These are phyloP conservation scores for Sphagnum fallax DNA, from an alignment of 228 moss, liverwort and hornwort genomes.

Conservation along the genomic window DNA sequence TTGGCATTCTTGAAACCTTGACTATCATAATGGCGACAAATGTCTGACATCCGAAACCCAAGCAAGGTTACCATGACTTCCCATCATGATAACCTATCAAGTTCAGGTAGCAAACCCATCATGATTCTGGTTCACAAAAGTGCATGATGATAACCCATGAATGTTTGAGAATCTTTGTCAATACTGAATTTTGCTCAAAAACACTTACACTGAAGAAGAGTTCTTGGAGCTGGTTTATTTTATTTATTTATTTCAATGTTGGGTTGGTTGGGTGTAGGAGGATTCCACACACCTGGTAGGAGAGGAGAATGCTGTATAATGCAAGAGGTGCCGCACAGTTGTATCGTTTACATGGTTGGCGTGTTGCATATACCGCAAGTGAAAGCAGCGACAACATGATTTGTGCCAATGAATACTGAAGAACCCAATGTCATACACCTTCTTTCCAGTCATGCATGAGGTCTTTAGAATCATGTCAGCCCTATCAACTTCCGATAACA, in stretches of 20 bases:
- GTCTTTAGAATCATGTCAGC: too few relatives aligned
- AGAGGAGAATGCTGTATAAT: constrained; percentile 58
- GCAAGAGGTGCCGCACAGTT: constrained; percentile 57
- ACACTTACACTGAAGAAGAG: too few relatives aligned
- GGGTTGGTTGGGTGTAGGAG: too few relatives aligned
- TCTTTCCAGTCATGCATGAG: not conserved
- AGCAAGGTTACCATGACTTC: not conserved
- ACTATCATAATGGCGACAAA: constrained; percentile 58
- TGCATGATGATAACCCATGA: too few relatives aligned
- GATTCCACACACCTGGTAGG: constrained; percentile 39
- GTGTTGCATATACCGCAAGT: constrained; percentile 52
- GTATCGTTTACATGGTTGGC: constrained; percentile 42
- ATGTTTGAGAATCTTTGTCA: too few relatives aligned
- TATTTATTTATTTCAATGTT: too few relatives aligned
- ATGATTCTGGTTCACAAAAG: not conserved
- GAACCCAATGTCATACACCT: constrained; percentile 1
- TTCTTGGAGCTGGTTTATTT: too few relatives aligned
- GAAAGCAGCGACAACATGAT: constrained; percentile 49
- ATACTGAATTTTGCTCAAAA: too few relatives aligned
- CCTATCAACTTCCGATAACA: too few relatives aligned
- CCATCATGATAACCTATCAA: not conserved
- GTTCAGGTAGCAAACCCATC: not conserved
- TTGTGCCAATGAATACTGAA: constrained; percentile 53
- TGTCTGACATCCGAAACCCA: constrained; percentile 18
- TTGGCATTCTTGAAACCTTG: constrained; percentile 57